Conservation (phyloP, 2,329 filamentous ascomycete species). For the Pseudogymnoascus sp. region DNA sequence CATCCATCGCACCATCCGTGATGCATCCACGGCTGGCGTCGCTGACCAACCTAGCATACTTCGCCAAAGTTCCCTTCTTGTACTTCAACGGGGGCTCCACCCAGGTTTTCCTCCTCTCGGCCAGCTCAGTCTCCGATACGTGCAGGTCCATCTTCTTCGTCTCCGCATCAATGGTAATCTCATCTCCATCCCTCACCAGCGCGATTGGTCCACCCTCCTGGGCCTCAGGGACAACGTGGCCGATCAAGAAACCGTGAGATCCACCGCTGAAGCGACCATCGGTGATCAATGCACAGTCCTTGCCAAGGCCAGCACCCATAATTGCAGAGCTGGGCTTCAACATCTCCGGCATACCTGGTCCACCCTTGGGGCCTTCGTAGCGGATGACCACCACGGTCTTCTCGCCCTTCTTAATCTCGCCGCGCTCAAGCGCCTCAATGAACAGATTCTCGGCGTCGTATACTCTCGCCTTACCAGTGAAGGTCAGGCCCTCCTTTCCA, state of each 20-base stretch:
- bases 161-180: constrained; percentile 53
- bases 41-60: constrained; percentile 47
- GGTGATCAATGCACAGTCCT: constrained; percentile 64
- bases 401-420: constrained; percentile 65
- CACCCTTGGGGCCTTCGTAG: constrained; percentile 66
- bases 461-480: constrained; percentile 62
- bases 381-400: constrained; percentile 71
- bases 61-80: constrained; percentile 49
- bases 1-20: constrained; percentile 37
- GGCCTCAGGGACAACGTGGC: constrained; percentile 54
- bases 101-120: constrained; percentile 42
- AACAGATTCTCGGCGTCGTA: constrained; percentile 65
- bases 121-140: constrained; percentile 43
- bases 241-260: constrained; percentile 54
- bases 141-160: constrained; percentile 44
- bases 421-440: constrained; percentile 57
- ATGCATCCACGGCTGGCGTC: constrained; percentile 53
- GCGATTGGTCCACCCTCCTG: constrained; percentile 53
- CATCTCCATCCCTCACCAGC: constrained; percentile 49
- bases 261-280: constrained; percentile 58
- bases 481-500: constrained; percentile 62
- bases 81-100: constrained; percentile 49
- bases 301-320: constrained; percentile 64
- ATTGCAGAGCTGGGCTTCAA: constrained; percentile 64
- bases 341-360: constrained; percentile 69